Percentiles rank a stretch among this genome's conserved stretches.
phyloP scores from a whole-genome alignment of 192 early-diverging fungal genomes.

The Fimicolochytrium jonesii region DNA sequence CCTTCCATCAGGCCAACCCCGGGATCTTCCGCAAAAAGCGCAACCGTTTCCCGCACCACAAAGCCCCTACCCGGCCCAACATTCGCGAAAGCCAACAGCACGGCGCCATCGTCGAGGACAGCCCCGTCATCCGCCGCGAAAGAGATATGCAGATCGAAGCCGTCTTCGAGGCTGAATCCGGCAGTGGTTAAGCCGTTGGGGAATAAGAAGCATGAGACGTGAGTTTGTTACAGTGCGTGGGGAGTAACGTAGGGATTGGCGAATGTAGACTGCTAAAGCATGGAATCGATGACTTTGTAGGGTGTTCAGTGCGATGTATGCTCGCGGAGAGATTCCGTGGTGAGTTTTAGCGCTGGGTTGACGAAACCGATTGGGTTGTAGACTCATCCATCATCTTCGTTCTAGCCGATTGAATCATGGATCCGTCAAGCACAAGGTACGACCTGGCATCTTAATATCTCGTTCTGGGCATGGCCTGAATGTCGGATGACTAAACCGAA shows the following conservation, averaged over 20 bases:
- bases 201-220: conserved; percentile 27
- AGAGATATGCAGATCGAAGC: no score
- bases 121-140: no score
- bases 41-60: no score
- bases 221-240: neutral
- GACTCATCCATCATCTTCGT: neutral
- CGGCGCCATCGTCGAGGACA: no score
- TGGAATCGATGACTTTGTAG: neutral
- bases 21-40: no score
- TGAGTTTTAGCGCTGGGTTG: neutral
- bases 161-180: conserved; percentile 11
- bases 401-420: conserved; percentile 35
- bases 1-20: no score
- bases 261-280: neutral
- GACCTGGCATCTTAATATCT: neutral
- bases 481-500: neutral
- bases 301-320: conserved; percentile 30
- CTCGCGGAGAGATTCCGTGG: conserved; percentile 37
- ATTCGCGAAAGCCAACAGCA: no score
- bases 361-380: neutral
- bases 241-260: neutral
- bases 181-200: conserved; percentile 24
- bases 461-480: neutral
- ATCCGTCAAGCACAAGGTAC: conserved; percentile 37
- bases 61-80: no score